Conservation (phyloP, 805 yeast species). For the Dipodascus geniculatus region DNA sequence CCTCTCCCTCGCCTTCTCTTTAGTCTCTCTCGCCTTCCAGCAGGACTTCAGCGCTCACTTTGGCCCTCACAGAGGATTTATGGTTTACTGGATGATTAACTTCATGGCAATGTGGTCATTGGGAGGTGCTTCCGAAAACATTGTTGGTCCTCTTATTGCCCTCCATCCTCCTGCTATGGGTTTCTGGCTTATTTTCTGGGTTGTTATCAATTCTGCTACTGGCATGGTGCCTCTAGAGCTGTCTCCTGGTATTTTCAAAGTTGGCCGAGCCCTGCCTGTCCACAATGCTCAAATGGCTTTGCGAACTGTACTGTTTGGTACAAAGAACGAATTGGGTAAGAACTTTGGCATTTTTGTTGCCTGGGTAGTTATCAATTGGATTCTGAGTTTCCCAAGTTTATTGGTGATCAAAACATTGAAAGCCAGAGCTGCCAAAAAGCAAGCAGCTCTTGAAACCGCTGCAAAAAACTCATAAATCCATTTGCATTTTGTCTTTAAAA, state of each 20-base stretch:
- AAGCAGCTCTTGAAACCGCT: background rate
- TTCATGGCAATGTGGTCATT: conserved; percentile 63
- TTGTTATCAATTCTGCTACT: conserved; percentile 55
- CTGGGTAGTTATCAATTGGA: conserved; percentile 43
- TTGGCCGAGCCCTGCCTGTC: conserved; percentile 60
- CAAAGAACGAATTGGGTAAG: conserved; percentile 46
- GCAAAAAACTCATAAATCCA: background rate
- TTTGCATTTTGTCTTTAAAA: too few relatives aligned
- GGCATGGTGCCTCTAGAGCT: conserved; percentile 56
- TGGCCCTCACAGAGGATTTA: conserved; percentile 53
- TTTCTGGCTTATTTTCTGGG: conserved; percentile 63
- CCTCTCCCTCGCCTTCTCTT: conserved; percentile 44
- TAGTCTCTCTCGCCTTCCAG: conserved; percentile 59
- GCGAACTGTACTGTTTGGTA: conserved; percentile 46
- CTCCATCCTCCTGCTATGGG: conserved; percentile 54
- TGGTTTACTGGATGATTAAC: conserved; percentile 61
- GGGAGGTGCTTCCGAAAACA: conserved; percentile 63
- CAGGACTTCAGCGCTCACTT: conserved; percentile 45
- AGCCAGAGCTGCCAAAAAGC: background rate
- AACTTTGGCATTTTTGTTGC: conserved; percentile 46
- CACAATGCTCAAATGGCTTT: conserved; percentile 52
- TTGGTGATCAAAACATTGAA: background rate
- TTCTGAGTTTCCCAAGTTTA: conserved; percentile 4
- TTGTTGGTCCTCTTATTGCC: conserved; percentile 40
- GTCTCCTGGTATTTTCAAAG: conserved; percentile 44